These are phyloP conservation scores for Venturia asperata DNA, from an alignment of 2,329 filamentous ascomycete genomes.

Conservation along the genomic window DNA sequence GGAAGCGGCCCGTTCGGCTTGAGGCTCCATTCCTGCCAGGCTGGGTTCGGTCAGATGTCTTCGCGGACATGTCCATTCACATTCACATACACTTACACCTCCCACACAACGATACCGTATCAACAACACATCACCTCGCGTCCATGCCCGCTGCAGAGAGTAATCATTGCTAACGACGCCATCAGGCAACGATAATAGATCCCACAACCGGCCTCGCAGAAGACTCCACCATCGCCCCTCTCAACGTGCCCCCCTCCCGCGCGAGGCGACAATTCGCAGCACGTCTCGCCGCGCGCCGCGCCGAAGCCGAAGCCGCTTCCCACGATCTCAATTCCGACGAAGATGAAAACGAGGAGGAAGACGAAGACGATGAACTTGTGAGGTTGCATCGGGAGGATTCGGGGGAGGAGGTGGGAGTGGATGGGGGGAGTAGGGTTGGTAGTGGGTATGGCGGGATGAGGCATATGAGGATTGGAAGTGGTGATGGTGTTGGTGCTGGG, in stretches of 20 bases:
- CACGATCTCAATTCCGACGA: neutral
- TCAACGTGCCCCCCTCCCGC: slow-evolving; percentile 80
- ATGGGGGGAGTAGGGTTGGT: neutral
- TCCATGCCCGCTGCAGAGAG: neutral
- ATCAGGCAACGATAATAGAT: slow-evolving; percentile 27
- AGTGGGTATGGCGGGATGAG: neutral
- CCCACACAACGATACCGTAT: neutral
- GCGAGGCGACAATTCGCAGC: slow-evolving; percentile 87
- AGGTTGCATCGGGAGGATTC: neutral
- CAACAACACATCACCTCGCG: neutral
- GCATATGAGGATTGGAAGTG: neutral
- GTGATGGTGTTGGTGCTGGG: no score
- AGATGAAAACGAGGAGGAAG: slow-evolving; percentile 15
- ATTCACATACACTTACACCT: neutral
- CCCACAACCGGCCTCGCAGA: slow-evolving; percentile 35
- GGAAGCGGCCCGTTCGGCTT: neutral
- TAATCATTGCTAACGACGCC: slow-evolving; percentile 24
- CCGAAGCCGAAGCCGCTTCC: slow-evolving; percentile 14
- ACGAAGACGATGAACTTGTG: slow-evolving; percentile 7
- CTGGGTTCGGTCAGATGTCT: neutral
- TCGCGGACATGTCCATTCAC: neutral
- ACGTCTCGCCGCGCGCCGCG: slow-evolving; percentile 53
- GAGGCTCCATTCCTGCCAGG: neutral
- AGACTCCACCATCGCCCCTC: slow-evolving; percentile 58
- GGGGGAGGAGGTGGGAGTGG: no score